These are phyloP conservation scores for Dactylellina parvicollis DNA, from an alignment of 2,329 filamentous ascomycete genomes.

Conservation along the genomic window DNA sequence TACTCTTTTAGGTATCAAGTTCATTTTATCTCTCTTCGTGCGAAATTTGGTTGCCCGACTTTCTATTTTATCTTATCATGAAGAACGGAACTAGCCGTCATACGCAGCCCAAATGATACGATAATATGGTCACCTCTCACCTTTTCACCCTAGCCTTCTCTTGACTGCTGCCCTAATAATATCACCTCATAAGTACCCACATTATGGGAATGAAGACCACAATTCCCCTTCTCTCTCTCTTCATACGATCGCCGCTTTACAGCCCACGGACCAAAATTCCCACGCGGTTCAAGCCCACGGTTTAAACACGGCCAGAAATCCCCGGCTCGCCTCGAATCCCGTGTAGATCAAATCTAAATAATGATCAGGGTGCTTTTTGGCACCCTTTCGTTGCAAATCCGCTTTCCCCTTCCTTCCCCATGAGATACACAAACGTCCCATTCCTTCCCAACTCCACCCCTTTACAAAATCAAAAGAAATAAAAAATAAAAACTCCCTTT, in stretches of 20 bases:
- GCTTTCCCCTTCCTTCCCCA: too few relatives aligned
- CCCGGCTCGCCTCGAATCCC: slow-evolving; percentile 18
- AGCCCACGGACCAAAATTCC: slow-evolving; percentile 24
- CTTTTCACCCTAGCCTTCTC: slow-evolving; percentile 4
- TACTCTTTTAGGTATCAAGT: not conserved
- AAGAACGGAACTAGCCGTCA: not conserved
- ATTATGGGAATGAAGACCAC: slow-evolving; percentile 12
- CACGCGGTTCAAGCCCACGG: slow-evolving; percentile 23
- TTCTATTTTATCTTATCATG: not conserved
- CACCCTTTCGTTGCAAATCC: too few relatives aligned
- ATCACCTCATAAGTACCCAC: slow-evolving; percentile 36
- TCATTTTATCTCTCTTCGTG: not conserved
- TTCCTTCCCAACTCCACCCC: too few relatives aligned
- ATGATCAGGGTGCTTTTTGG: too few relatives aligned
- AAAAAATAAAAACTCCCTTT: not conserved
- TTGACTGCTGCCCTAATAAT: slow-evolving; percentile 18
- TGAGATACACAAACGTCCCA: too few relatives aligned
- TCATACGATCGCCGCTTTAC: slow-evolving; percentile 24
- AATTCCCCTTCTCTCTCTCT: slow-evolving; percentile 5
- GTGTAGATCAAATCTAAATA: slow-evolving; percentile 9
- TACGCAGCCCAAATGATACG: slow-evolving; percentile 21
- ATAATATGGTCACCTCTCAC: slow-evolving; percentile 29
- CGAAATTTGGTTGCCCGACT: not conserved
- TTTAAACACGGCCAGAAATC: slow-evolving; percentile 26
- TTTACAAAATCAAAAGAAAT: not conserved